Percentiles rank a stretch among this genome's conserved stretches.
Evolutionary conservation across 192 early-diverging fungal genomes (phyloP).

Genomic region (Coemansia sp.): DNA sequence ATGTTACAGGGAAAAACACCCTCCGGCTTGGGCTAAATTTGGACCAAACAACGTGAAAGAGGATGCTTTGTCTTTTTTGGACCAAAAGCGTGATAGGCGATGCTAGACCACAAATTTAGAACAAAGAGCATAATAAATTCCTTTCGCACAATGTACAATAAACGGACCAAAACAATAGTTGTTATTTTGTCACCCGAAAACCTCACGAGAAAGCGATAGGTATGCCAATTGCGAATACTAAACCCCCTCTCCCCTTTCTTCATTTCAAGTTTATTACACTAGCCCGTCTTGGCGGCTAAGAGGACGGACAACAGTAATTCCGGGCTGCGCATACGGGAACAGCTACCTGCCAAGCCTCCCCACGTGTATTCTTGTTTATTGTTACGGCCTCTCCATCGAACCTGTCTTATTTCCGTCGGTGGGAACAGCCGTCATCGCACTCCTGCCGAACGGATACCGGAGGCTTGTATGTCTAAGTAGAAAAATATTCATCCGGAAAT

Average conservation of each 20-base stretch:
- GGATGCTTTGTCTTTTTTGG: slow-evolving; percentile 4
- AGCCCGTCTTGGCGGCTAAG: too few relatives aligned
- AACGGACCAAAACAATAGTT: slow-evolving; percentile 2
- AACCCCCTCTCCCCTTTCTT: too few relatives aligned
- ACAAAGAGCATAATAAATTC: slow-evolving; percentile 6
- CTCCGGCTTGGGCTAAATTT: background rate
- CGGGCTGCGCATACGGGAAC: background rate
- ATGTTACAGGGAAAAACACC: slow-evolving; percentile 9
- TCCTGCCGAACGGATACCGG: too few relatives aligned
- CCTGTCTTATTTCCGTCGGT: background rate
- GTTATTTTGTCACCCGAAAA: slow-evolving; percentile 8
- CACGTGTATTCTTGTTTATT: background rate
- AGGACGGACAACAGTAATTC: background rate
- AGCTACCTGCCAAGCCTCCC: background rate
- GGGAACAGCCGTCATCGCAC: background rate
- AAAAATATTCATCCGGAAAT: background rate
- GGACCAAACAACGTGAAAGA: slow-evolving; percentile 1
- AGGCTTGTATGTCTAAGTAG: too few relatives aligned
- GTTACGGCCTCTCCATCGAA: background rate
- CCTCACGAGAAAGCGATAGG: background rate
- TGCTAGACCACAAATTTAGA: background rate
- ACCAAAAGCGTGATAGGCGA: background rate
- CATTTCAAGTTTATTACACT: background rate
- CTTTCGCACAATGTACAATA: slow-evolving; percentile 6
- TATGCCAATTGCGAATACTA: too few relatives aligned